Conservation (phyloP, 2,329 filamentous ascomycete species). For the Colletotrichum sp. region DNA sequence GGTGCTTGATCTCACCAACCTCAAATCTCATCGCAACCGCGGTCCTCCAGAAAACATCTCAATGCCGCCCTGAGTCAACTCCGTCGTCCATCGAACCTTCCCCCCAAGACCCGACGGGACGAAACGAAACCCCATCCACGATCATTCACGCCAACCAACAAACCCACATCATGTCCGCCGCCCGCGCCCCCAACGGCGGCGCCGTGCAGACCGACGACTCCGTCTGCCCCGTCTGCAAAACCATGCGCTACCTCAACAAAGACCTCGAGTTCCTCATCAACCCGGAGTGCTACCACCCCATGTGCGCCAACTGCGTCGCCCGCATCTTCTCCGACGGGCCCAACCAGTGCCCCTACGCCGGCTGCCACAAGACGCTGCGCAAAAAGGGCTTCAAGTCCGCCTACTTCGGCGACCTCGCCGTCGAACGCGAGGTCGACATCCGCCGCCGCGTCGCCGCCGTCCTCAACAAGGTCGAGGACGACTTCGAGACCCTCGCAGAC, state of each 20-base stretch:
- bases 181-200: not conserved
- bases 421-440: conserved; percentile 95
- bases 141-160: not conserved
- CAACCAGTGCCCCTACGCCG: conserved; percentile 88
- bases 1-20: not conserved
- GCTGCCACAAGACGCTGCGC: conserved; percentile 85
- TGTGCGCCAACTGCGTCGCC: conserved; percentile 96
- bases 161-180: not conserved
- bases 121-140: not conserved
- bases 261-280: conserved; percentile 97
- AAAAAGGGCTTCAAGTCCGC: conserved; percentile 84
- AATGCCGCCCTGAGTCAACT: not conserved
- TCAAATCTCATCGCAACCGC: not conserved
- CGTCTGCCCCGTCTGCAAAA: conserved; percentile 97
- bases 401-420: conserved; percentile 85
- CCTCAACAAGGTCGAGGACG: conserved; percentile 88
- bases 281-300: conserved; percentile 98
- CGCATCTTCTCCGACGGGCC: conserved; percentile 93
- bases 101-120: rapidly evolving
- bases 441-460: conserved; percentile 77
- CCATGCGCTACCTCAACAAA: conserved; percentile 91
- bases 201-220: conserved; percentile 53
- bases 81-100: not conserved
- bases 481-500: conserved; percentile 82
- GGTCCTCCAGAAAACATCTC: no score